Conservation (phyloP, 176 grass and related monocot genomes). For the Themeda triandra region DNA sequence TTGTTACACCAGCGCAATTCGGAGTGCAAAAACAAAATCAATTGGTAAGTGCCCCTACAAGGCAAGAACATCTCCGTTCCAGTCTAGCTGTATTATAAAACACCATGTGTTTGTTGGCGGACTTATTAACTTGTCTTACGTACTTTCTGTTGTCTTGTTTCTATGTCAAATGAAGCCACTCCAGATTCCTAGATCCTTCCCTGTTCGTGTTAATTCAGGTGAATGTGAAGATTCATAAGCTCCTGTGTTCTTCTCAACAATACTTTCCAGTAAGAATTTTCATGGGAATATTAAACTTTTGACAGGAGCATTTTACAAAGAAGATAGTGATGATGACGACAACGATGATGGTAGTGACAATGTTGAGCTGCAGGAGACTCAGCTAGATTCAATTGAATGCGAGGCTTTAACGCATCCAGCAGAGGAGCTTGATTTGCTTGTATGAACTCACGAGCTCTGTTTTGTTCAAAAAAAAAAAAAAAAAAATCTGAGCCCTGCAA, state of each 20-base stretch:
- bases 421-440: conserved; percentile 61
- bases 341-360: not conserved
- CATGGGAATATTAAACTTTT: not conserved
- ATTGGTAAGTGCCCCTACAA: conserved; percentile 6
- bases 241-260: not conserved
- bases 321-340: not conserved
- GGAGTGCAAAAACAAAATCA: conserved; percentile 19
- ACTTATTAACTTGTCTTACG: not conserved
- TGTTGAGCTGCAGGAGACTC: conserved; percentile 40
- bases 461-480: not conserved
- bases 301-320: conserved; percentile 4
- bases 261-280: conserved; percentile 4
- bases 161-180: conserved; percentile 22
- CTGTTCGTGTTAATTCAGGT: conserved; percentile 20
- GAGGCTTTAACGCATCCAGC: conserved; percentile 46
- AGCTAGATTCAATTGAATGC: conserved; percentile 51
- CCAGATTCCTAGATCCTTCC: conserved; percentile 25
- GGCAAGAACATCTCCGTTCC: not conserved
- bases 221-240: not conserved
- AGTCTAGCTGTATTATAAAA: not conserved
- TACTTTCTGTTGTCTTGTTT: not conserved
- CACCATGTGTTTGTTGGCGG: not conserved
- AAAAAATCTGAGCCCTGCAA: not conserved
- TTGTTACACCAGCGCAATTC: not conserved
- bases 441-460: conserved; percentile 22